phyloP scores from a whole-genome alignment of 2,329 filamentous ascomycete species.

The Fusarium sp. region DNA sequence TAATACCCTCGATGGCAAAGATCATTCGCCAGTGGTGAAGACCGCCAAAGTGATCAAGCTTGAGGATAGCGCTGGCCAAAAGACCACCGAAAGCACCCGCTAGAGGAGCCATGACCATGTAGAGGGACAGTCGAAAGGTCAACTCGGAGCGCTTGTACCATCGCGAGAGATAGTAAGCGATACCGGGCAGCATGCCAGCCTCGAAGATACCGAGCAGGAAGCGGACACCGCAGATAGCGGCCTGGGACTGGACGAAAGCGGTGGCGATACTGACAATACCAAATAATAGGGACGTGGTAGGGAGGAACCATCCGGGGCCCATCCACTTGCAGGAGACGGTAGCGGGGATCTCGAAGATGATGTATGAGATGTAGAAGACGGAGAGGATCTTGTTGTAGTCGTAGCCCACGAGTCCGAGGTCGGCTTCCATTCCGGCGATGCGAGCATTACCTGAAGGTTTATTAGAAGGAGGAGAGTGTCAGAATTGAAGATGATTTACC shows the following conservation, averaged over 20 bases:
- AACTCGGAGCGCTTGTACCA: conserved; percentile 76
- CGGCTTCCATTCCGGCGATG: conserved; percentile 70
- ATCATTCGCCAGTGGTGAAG: conserved; percentile 77
- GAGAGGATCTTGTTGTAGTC: conserved; percentile 76
- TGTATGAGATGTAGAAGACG: conserved; percentile 76
- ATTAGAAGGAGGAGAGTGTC: not conserved
- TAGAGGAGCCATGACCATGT: conserved; percentile 76
- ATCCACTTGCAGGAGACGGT: conserved; percentile 76
- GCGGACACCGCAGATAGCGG: conserved; percentile 67
- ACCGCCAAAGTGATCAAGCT: conserved; percentile 68
- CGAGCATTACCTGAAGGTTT: conserved; percentile 61
- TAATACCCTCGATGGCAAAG: conserved; percentile 78
- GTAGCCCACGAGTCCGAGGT: conserved; percentile 68
- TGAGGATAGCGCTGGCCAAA: conserved; percentile 73
- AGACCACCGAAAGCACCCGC: conserved; percentile 78
- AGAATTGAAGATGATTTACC: conserved; percentile 59
- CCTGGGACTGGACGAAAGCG: conserved; percentile 69
- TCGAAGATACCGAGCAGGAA: conserved; percentile 75
- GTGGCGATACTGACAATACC: conserved; percentile 72
- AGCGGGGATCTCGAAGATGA: conserved; percentile 75
- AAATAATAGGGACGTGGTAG: conserved; percentile 69
- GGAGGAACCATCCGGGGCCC: conserved; percentile 76
- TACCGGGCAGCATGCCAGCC: conserved; percentile 75
- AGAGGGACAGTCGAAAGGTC: conserved; percentile 73
- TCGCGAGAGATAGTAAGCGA: conserved; percentile 75